A percentile compares a stretch with the other conserved stretches of the same genome.
These are phyloP conservation scores for Brassica cretica DNA, from an alignment of 345 rosid genomes.

Conservation along the genomic window DNA sequence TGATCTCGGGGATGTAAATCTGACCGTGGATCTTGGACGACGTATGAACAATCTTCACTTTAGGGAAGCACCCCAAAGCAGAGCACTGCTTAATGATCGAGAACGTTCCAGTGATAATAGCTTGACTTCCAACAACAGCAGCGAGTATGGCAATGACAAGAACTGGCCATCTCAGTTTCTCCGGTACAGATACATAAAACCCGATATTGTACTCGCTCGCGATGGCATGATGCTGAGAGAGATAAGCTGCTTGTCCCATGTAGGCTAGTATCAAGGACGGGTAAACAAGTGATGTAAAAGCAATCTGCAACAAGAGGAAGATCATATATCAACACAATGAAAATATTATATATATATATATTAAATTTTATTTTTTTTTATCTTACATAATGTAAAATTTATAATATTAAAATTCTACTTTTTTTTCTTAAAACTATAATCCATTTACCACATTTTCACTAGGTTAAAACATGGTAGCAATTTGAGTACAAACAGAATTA, in stretches of 20 bases:
- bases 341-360: no score
- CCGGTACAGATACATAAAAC: slow-evolving; percentile 91
- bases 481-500: no score
- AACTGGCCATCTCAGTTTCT: slow-evolving; percentile 80
- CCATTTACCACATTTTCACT: no score
- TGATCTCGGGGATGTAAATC: slow-evolving; percentile 91
- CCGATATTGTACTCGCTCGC: slow-evolving; percentile 54
- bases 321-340: background rate
- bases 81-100: slow-evolving; percentile 90
- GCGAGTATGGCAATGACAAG: slow-evolving; percentile 87
- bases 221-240: slow-evolving; percentile 59
- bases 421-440: no score
- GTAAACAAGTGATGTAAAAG: slow-evolving; percentile 79
- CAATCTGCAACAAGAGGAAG: slow-evolving; percentile 57
- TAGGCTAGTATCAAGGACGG: slow-evolving; percentile 88
- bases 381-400: no score
- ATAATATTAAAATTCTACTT: no score
- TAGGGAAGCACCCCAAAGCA: slow-evolving; percentile 81
- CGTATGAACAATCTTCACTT: slow-evolving; percentile 86
- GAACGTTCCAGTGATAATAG: slow-evolving; percentile 89
- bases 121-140: slow-evolving; percentile 94
- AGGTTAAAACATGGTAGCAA: no score
- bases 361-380: no score
- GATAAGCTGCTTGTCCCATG: slow-evolving; percentile 95
- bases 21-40: slow-evolving; percentile 90